A percentile compares a stretch with the other conserved stretches of the same genome.
Conservation (phyloP, 139 green algal genomes). For the Ulvella scutata region DNA sequence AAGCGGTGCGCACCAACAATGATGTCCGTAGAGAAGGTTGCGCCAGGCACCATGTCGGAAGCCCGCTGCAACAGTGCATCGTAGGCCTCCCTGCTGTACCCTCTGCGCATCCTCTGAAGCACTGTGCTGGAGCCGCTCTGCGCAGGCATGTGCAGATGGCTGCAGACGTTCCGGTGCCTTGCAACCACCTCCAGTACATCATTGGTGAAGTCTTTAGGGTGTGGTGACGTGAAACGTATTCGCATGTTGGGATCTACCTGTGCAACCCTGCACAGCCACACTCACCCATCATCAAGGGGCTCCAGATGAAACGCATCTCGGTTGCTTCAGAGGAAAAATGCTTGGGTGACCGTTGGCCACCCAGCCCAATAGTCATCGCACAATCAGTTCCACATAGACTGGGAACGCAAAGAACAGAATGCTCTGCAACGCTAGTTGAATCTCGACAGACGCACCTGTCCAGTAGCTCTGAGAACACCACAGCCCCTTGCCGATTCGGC, state of each 20-base stretch:
- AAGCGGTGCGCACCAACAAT: constrained; percentile 30
- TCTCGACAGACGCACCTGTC: constrained; percentile 14
- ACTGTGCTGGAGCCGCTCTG: constrained; percentile 59
- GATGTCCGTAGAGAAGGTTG: constrained; percentile 72
- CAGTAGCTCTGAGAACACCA: constrained; percentile 66
- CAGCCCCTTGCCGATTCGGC: constrained; percentile 31
- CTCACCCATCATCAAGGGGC: too few relatives aligned
- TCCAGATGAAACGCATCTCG: too few relatives aligned
- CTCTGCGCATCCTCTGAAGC: constrained; percentile 61
- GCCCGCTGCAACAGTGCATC: constrained; percentile 53
- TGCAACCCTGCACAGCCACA: constrained; percentile 27
- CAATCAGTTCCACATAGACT: too few relatives aligned
- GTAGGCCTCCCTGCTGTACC: constrained; percentile 73
- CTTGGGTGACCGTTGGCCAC: too few relatives aligned
- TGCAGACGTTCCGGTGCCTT: constrained; percentile 58
- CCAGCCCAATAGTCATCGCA: too few relatives aligned
- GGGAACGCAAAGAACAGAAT: too few relatives aligned
- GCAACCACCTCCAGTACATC: constrained; percentile 57
- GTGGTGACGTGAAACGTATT: constrained; percentile 79
- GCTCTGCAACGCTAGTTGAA: too few relatives aligned
- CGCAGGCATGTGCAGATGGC: constrained; percentile 78
- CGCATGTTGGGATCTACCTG: constrained; percentile 63
- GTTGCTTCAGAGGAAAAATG: too few relatives aligned
- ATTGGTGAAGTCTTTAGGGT: constrained; percentile 74
- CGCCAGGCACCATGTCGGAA: constrained; percentile 30